Evolutionary conservation across 495 filamentous ascomycete genomes (phyloP).

Genomic region (Pyrenula aspistea): DNA sequence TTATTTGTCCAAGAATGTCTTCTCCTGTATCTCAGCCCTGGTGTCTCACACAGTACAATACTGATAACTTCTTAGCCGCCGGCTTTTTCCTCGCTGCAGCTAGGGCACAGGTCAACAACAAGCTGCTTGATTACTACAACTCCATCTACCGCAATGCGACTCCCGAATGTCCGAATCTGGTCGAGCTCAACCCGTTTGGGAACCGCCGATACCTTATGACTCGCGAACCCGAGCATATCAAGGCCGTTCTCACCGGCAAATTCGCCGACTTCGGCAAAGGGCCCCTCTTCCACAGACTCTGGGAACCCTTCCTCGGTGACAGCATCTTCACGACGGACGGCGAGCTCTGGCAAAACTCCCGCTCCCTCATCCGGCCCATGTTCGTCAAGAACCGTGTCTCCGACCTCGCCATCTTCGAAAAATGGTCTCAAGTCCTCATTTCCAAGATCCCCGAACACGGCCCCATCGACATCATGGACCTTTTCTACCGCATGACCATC

Average conservation of each 20-base stretch:
- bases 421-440: slow-evolving; percentile 28
- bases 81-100: neutral
- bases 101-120: slow-evolving; percentile 16
- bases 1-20: neutral
- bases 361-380: slow-evolving; percentile 42
- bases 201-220: slow-evolving; percentile 33
- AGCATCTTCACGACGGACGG: slow-evolving; percentile 48
- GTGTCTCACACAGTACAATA: neutral
- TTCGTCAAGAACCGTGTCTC: slow-evolving; percentile 41
- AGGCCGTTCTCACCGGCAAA: slow-evolving; percentile 41
- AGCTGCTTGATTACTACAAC: slow-evolving; percentile 18
- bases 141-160: slow-evolving; percentile 16
- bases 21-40: neutral
- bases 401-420: slow-evolving; percentile 39
- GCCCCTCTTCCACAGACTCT: slow-evolving; percentile 32
- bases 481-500: slow-evolving; percentile 42
- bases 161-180: slow-evolving; percentile 22
- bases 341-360: slow-evolving; percentile 38
- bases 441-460: slow-evolving; percentile 24
- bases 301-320: slow-evolving; percentile 42
- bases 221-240: slow-evolving; percentile 44
- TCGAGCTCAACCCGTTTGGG: slow-evolving; percentile 20
- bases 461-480: slow-evolving; percentile 36
- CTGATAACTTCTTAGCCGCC: neutral
- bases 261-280: slow-evolving; percentile 46